Evolutionary conservation across 2,329 filamentous ascomycete genomes (phyloP).

Genomic region (Fusarium sublunatum): DNA sequence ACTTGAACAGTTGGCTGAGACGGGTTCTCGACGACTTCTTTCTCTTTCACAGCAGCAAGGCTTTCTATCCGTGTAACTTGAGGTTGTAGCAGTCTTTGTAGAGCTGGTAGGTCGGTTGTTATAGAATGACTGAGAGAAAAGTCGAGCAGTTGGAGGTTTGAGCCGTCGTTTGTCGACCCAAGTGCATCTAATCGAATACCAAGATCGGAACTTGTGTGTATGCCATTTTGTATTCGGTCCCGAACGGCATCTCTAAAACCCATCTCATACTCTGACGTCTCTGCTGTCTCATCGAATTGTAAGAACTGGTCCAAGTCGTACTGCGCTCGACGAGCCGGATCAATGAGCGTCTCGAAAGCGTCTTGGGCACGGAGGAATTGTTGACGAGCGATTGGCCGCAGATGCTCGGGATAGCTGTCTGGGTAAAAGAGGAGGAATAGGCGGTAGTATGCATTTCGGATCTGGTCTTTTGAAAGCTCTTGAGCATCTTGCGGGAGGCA

Average conservation of each 20-base stretch:
- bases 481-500: constrained; percentile 53
- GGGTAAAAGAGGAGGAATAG: constrained; percentile 59
- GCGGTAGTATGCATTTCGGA: constrained; percentile 59
- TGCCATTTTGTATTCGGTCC: constrained; percentile 36
- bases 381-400: constrained; percentile 53
- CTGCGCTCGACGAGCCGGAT: constrained; percentile 54
- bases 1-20: constrained; percentile 35
- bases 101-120: constrained; percentile 49
- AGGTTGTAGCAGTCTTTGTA: constrained; percentile 47
- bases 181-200: constrained; percentile 54
- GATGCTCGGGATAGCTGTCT: constrained; percentile 54
- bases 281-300: constrained; percentile 35
- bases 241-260: constrained; percentile 39
- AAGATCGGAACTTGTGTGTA: constrained; percentile 52
- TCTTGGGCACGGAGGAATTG: constrained; percentile 57
- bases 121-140: constrained; percentile 55
- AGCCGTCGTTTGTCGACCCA: constrained; percentile 5
- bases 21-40: constrained; percentile 13
- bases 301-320: constrained; percentile 54
- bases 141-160: constrained; percentile 50
- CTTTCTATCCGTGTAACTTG: constrained; percentile 42
- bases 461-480: constrained; percentile 47
- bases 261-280: constrained; percentile 31
- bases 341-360: constrained; percentile 62
- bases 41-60: constrained; percentile 29